Percentiles rank a stretch among this genome's conserved stretches.
Conservation (phyloP, 805 yeast genomes). For the Saturnispora dispora region DNA sequence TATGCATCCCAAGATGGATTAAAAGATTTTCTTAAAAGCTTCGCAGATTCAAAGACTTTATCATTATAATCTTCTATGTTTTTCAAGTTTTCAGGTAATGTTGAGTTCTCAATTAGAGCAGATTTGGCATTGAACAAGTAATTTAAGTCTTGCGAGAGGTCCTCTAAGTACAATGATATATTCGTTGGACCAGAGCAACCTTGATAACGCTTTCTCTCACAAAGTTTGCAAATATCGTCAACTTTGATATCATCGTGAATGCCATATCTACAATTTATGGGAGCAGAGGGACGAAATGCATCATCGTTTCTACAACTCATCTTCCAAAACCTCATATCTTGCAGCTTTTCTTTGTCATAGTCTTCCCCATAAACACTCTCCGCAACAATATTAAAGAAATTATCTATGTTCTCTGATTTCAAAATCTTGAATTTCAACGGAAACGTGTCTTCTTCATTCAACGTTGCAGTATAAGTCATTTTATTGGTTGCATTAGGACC, state of each 20-base stretch:
- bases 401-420: constrained; percentile 45
- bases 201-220: constrained; percentile 27
- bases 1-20: constrained; percentile 18
- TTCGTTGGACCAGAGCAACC: constrained; percentile 35
- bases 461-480: constrained; percentile 39
- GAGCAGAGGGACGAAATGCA: constrained; percentile 54
- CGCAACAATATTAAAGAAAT: constrained; percentile 42
- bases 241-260: constrained; percentile 31
- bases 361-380: constrained; percentile 30
- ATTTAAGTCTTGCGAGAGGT: constrained; percentile 35
- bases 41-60: constrained; percentile 12
- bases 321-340: constrained; percentile 48
- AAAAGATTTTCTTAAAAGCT: not conserved
- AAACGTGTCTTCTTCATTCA: constrained; percentile 38
- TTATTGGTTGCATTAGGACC: constrained; percentile 49
- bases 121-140: constrained; percentile 22
- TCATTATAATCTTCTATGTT: constrained; percentile 5
- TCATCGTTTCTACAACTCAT: constrained; percentile 61
- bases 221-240: constrained; percentile 40
- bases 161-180: constrained; percentile 56
- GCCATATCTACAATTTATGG: constrained; percentile 25
- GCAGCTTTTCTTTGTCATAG: constrained; percentile 13
- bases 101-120: constrained; percentile 8
- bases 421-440: constrained; percentile 45
- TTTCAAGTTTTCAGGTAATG: constrained; percentile 7